Conservation (phyloP, 768 basidiomycete species). For the Hirschioporus abietinus region DNA sequence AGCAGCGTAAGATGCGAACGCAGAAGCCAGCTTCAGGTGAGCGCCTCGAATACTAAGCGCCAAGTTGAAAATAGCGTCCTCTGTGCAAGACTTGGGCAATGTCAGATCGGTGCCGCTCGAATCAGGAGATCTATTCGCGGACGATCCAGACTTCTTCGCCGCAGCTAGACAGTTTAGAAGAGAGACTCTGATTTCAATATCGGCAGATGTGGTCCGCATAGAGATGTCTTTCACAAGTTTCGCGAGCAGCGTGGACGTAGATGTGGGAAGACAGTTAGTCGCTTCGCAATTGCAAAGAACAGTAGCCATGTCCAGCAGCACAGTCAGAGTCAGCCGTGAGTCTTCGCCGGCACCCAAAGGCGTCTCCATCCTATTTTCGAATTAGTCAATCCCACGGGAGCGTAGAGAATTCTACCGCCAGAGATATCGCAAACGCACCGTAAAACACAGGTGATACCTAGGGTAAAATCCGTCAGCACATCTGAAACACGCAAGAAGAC, state of each 20-base stretch:
- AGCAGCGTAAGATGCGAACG: slow-evolving; percentile 40
- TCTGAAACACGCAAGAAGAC: background rate
- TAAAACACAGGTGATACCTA: background rate
- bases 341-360: background rate
- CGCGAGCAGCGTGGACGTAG: background rate
- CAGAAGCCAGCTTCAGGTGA: slow-evolving; percentile 28
- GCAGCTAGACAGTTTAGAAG: background rate
- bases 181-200: background rate
- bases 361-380: background rate
- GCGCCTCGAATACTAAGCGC: slow-evolving; percentile 11
- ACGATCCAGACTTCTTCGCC: background rate
- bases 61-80: slow-evolving; percentile 3
- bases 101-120: background rate
- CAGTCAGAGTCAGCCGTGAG: background rate
- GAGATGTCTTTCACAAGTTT: background rate
- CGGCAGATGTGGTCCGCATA: background rate
- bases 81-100: slow-evolving; percentile 4
- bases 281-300: background rate
- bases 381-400: background rate
- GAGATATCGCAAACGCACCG: background rate
- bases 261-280: background rate
- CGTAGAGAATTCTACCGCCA: background rate
- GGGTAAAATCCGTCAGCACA: background rate
- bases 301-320: background rate
- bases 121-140: background rate